Conservation (phyloP, 2,329 filamentous ascomycete genomes). For the Colletotrichum godetiae region DNA sequence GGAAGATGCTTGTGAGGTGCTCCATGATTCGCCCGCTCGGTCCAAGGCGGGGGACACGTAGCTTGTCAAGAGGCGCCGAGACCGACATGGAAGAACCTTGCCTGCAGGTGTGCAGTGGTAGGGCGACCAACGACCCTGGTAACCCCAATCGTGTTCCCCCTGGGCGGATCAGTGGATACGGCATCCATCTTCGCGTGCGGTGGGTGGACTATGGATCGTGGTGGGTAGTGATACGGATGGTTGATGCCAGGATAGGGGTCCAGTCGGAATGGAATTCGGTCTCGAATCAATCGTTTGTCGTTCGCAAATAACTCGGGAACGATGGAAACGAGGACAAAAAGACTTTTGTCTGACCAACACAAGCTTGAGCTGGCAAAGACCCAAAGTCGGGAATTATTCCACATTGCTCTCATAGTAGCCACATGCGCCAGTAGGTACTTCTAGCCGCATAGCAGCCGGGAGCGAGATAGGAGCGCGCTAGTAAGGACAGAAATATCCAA, state of each 20-base stretch:
- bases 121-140: background rate
- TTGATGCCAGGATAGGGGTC: constrained; percentile 6
- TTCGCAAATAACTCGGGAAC: background rate
- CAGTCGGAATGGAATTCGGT: background rate
- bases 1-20: constrained; percentile 12
- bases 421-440: background rate
- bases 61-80: constrained; percentile 25
- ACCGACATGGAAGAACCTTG: constrained; percentile 24
- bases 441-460: constrained; percentile 19
- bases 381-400: background rate
- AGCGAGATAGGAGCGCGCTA: constrained; percentile 20
- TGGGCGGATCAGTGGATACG: constrained; percentile 32
- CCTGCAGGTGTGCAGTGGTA: background rate
- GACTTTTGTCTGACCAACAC: background rate
- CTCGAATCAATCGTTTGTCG: background rate
- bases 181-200: background rate
- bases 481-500: constrained; percentile 11
- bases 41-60: constrained; percentile 2
- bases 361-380: background rate
- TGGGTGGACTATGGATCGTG: background rate
- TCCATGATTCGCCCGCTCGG: constrained; percentile 5
- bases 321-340: background rate
- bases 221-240: background rate
- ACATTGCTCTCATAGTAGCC: background rate
- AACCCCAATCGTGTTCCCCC: constrained; percentile 8